A percentile compares a stretch with the other conserved stretches of the same genome.
Evolutionary conservation across 768 basidiomycete species (phyloP).

Genomic region (Agaricus bisporus): DNA sequence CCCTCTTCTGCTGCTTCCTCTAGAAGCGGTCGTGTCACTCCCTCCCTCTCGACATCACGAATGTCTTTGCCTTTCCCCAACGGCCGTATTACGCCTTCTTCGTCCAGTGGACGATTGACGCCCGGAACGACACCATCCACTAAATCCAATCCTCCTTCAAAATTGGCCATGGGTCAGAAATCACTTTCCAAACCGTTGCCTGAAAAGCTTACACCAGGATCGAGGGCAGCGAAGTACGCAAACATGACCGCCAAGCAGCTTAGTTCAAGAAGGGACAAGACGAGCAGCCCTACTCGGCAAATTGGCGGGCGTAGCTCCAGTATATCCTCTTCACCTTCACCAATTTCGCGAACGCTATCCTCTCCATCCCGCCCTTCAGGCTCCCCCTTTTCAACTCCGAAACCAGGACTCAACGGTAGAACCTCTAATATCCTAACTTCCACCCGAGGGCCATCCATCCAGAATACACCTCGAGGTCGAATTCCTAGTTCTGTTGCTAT

Average conservation of each 20-base stretch:
- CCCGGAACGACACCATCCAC: constrained; percentile 32
- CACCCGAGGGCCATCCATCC: constrained; percentile 30
- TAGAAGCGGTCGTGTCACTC: constrained; percentile 50
- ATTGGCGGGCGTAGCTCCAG: constrained; percentile 20
- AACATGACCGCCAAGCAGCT: constrained; percentile 83
- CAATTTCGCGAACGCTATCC: constrained; percentile 27
- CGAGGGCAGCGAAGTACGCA: constrained; percentile 78
- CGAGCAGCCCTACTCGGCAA: constrained; percentile 4
- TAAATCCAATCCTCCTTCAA: constrained; percentile 23
- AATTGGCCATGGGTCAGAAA: constrained; percentile 25
- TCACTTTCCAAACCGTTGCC: constrained; percentile 25
- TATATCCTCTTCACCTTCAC: constrained; percentile 24
- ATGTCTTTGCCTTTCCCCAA: constrained; percentile 32
- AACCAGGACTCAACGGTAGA: constrained; percentile 35
- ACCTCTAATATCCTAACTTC: constrained; percentile 27
- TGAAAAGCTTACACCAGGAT: constrained; percentile 68
- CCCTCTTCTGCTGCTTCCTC: constrained; percentile 81
- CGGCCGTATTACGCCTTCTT: constrained; percentile 47
- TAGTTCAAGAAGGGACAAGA: constrained; percentile 32
- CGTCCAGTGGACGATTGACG: constrained; percentile 29
- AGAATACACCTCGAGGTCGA: constrained; percentile 57
- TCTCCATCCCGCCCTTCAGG: constrained; percentile 41
- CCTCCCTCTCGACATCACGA: constrained; percentile 33
- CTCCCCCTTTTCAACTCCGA: constrained; percentile 70
- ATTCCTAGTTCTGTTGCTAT: constrained; percentile 71